Conservation (phyloP, 2,329 filamentous ascomycete species). For the Fusarium sp. region DNA sequence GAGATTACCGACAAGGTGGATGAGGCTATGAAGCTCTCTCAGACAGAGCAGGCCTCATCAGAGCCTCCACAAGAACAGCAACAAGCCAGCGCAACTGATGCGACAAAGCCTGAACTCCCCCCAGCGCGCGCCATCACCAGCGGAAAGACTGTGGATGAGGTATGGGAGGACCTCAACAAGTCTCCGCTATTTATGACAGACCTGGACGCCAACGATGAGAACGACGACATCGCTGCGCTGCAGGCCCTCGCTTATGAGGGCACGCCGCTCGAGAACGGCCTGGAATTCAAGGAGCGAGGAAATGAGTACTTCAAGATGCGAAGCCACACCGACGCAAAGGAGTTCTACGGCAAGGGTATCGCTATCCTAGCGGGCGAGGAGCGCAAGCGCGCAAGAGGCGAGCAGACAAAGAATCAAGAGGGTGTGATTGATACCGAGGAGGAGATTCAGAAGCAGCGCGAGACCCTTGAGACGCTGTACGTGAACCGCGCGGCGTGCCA, state of each 20-base stretch:
- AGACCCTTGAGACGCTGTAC: conserved; percentile 81
- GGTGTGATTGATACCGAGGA: conserved; percentile 62
- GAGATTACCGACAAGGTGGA: conserved; percentile 61
- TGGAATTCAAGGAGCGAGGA: conserved; percentile 90
- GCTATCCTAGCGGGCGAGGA: conserved; percentile 78
- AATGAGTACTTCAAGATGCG: conserved; percentile 87
- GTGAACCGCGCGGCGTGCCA: conserved; percentile 93
- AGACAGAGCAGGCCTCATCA: conserved; percentile 20
- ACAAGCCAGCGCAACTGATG: conserved; percentile 30
- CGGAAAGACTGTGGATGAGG: conserved; percentile 68
- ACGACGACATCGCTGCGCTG: conserved; percentile 87
- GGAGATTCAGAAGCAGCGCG: conserved; percentile 71
- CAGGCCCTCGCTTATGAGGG: conserved; percentile 95
- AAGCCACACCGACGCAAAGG: conserved; percentile 85
- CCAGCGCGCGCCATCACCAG: conserved; percentile 58
- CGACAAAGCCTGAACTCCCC: conserved; percentile 62
- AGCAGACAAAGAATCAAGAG: conserved; percentile 51
- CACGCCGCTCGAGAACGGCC: conserved; percentile 84
- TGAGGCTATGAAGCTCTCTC: conserved; percentile 50
- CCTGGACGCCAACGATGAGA: conserved; percentile 88
- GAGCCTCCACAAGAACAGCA: background rate
- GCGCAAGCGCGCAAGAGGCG: conserved; percentile 63
- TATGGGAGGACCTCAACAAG: conserved; percentile 70
- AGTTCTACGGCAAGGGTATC: conserved; percentile 93
- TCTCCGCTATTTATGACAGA: conserved; percentile 96